Evolutionary conservation across 2,329 filamentous ascomycete genomes (phyloP).

Genomic region (Arachnomyces sp.): DNA sequence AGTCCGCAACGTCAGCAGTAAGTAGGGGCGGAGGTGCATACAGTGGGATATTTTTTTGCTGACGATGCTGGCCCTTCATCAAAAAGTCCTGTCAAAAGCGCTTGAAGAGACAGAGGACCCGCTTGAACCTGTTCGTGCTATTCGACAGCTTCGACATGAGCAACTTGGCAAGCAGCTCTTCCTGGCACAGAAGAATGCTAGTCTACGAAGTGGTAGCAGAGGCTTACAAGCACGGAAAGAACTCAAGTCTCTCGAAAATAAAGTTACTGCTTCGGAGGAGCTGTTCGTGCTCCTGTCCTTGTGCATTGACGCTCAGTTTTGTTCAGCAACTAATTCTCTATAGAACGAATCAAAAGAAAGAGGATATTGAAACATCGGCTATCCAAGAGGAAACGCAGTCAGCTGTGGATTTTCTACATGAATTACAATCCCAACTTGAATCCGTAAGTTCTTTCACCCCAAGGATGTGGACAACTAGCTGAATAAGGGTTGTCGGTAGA

Average conservation of each 20-base stretch:
- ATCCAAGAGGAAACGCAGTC: conserved; percentile 61
- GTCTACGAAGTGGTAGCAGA: conserved; percentile 64
- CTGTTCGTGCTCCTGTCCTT: conserved; percentile 33
- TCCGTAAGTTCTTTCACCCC: conserved; percentile 35
- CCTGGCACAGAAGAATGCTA: conserved; percentile 64
- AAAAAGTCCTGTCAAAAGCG: conserved; percentile 49
- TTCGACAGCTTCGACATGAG: conserved; percentile 57
- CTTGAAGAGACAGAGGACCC: conserved; percentile 51
- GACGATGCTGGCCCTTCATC: not conserved
- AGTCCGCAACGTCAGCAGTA: conserved; percentile 55
- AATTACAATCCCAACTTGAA: conserved; percentile 62
- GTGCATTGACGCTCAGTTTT: not conserved
- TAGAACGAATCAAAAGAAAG: conserved; percentile 44
- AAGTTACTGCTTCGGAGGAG: conserved; percentile 50
- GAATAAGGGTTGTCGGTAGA: conserved; percentile 21
- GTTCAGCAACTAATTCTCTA: not conserved
- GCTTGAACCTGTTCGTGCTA: conserved; percentile 51
- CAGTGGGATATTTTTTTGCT: not conserved
- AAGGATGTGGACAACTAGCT: not conserved
- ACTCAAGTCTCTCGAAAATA: conserved; percentile 61
- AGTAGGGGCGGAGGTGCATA: conserved; percentile 10
- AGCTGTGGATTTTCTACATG: conserved; percentile 61
- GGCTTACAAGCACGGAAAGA: conserved; percentile 72
- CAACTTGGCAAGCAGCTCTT: conserved; percentile 58
- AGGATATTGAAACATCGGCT: conserved; percentile 49